Evolutionary conservation across 345 rosid species (phyloP).

Genomic region (Cardiospermum halicacabum): DNA sequence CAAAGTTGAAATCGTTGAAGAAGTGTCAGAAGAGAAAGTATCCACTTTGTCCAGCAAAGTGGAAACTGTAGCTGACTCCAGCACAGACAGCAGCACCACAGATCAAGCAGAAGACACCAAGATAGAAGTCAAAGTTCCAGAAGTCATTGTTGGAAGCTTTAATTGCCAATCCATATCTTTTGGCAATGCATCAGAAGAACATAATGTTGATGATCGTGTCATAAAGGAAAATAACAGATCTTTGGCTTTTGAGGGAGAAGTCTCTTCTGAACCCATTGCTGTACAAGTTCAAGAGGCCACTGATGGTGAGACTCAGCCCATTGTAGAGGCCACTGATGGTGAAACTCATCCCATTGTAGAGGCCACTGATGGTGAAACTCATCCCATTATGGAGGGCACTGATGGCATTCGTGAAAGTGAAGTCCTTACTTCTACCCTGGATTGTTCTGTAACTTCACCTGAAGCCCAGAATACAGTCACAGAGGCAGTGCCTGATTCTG

Average conservation of each 20-base stretch:
- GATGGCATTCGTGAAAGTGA: conserved; percentile 22
- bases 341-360: conserved; percentile 15
- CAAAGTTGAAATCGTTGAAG: too few relatives aligned
- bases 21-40: neutral
- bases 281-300: too few relatives aligned
- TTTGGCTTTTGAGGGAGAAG: neutral
- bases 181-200: conserved; percentile 10
- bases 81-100: neutral
- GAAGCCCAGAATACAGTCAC: conserved; percentile 3
- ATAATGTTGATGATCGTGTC: conserved; percentile 6
- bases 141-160: neutral
- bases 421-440: conserved; percentile 18
- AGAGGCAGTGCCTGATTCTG: conserved; percentile 24
- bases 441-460: conserved; percentile 15
- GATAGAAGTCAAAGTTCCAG: conserved; percentile 14
- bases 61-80: too few relatives aligned
- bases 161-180: neutral
- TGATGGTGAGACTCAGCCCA: neutral
- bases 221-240: conserved; percentile 8
- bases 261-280: conserved; percentile 16
- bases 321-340: conserved; percentile 3
- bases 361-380: conserved; percentile 9
- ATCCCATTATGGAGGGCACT: conserved; percentile 16
- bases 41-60: neutral
- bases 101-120: neutral